Conservation (phyloP, 768 basidiomycete genomes). For the Lentinula lateritia region DNA sequence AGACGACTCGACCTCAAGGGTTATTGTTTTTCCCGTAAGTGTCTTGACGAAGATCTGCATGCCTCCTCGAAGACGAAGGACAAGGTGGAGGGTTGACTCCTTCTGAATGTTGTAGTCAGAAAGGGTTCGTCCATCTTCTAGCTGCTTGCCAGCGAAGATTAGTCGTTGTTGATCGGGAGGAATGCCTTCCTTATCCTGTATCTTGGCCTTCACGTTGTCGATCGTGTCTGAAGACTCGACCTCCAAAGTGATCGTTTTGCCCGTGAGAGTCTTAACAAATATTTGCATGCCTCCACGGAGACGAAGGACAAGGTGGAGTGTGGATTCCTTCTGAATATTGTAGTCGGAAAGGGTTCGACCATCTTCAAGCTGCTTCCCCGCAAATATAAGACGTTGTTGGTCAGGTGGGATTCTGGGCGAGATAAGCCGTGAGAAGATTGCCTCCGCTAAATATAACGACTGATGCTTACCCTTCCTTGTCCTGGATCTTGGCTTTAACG, state of each 20-base stretch:
- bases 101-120: slow-evolving; percentile 93
- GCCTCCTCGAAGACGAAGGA: slow-evolving; percentile 82
- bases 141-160: slow-evolving; percentile 90
- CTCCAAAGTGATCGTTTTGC: slow-evolving; percentile 90
- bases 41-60: slow-evolving; percentile 94
- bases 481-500: slow-evolving; percentile 80
- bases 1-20: slow-evolving; percentile 87
- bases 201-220: slow-evolving; percentile 87
- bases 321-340: slow-evolving; percentile 95
- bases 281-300: slow-evolving; percentile 91
- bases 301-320: slow-evolving; percentile 76
- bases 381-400: slow-evolving; percentile 94
- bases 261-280: slow-evolving; percentile 78
- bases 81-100: slow-evolving; percentile 78
- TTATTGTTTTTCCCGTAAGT: slow-evolving; percentile 87
- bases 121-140: slow-evolving; percentile 86
- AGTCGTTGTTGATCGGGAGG: slow-evolving; percentile 87
- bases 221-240: slow-evolving; percentile 86
- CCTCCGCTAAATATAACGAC: background rate
- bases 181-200: slow-evolving; percentile 90
- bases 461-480: slow-evolving; percentile 60
- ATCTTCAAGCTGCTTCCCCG: slow-evolving; percentile 93
- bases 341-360: slow-evolving; percentile 87
- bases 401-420: slow-evolving; percentile 66
- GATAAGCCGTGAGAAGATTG: slow-evolving; percentile 6